Base-by-base conservation (phyloP, 176 grass and related monocot species). In the Triticum dicoccoides region DNA sequence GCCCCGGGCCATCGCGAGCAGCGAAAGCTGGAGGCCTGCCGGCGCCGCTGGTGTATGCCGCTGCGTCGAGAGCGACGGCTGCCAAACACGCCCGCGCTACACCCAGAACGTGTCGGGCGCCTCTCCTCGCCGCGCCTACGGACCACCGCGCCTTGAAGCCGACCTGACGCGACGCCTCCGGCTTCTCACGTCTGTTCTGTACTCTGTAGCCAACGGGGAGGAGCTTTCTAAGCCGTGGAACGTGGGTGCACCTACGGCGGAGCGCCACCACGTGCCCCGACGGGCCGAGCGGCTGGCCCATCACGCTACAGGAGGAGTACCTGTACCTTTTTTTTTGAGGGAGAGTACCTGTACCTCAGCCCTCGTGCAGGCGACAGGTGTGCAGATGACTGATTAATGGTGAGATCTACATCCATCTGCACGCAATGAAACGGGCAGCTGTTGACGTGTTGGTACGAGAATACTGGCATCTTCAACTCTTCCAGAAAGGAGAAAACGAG, bases 401-500 rank as follows among this genome's bases (percentile, higher is more conserved):
- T 25, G 23, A 13, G 12, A 29, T 29, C 42, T 13, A 49, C 6
- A 45, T 5, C 13, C 14, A 24, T 47, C 11, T 47, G 7, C 39
- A 27, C 5, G 23, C 39, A 47, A 47, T 25, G 11, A 73, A 73
- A 73, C 2, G 71, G n/a, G 9, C 13, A 47, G 39, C 71, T 47
- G 24, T 49, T 15, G 72, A 51, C 72, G 42, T 75, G 23, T 51
- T 75, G 72, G 72, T 75, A 75, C 72, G 42, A 75, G 72, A 51
- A 75, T 75, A 4, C 42, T 11, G 1, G 25, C 72, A 30, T 49
- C 51, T 54, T 54, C 0, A 3, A 58, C 18, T 20, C 42, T 47
- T 15, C n/a, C 24, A 42, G 39, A 47, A 45, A 5, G 34, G 5
- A 11, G 35, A 30, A 69, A 37, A 30, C 1, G 30, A 69, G 32